Base-by-base conservation (phyloP, 2,329 filamentous ascomycete genomes). In the Colletotrichum navitas region DNA sequence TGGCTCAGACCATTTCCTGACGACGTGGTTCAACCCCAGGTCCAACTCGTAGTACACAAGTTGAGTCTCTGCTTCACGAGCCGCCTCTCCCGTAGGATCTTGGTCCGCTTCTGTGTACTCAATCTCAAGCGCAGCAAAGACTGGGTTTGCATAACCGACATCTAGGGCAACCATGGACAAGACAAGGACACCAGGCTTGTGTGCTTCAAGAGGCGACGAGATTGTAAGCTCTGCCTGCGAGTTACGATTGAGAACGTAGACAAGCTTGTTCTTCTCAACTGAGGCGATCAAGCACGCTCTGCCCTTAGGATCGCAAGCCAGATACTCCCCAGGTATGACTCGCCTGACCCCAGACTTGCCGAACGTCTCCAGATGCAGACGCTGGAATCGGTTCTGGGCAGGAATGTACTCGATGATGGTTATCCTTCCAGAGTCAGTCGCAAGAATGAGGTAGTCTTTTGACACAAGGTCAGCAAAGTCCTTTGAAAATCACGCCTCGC, bases 1-100 rank as follows among this genome's bases (percentile, higher is more conserved):
- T 1, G 93, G 90, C 76, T 99, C 96, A 16, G 94, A 93, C 96
- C 96, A 99, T 80, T 95, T 97, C 71, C 95, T 91, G 26, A 99
- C 94, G 47, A 99, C 96, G 79, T 99, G 96, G 77, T 99, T 99
- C 66, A 99, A 84, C 43, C 97, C 97, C 36, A 99, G 88, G 78
- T 99, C 96, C 29, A 99, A 91, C 83, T 98, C 96, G 79, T 99
- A 99, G 83, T 98, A 99, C 0, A 98, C 95, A 36, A 99, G 85
- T 75, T 93, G 90, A 72, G 97, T 98, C 80, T 98, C 95, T 58
- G 93, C 85, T 75, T 97, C 92, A 70, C 93, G 87, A 75, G 91
- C 90, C 1, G 94, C 94, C 79, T 93, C 89, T 21, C 95, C 95
- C 0, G 93, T 94, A 0, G 94, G 90, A 80, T 99, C 97, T 81